phyloP scores from a whole-genome alignment of 1,284 basidiomycete species.

The Moniliella sp. region DNA sequence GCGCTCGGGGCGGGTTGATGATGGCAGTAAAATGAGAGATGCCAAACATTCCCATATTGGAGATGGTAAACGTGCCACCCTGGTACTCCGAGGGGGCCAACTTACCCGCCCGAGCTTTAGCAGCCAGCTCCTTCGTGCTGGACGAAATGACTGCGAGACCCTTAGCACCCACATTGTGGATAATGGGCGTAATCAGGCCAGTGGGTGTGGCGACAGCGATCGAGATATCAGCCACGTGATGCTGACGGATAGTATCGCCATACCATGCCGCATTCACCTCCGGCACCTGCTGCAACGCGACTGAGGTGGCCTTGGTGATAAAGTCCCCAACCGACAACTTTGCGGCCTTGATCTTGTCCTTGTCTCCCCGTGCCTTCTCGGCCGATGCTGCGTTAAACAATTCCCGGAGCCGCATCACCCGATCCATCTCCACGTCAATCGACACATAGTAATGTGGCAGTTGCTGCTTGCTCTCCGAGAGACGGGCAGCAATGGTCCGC shows the following conservation, averaged over 20 bases:
- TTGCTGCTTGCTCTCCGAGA: constrained; percentile 77
- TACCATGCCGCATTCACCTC: constrained; percentile 96
- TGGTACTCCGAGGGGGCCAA: constrained; percentile 81
- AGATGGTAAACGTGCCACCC: constrained; percentile 96
- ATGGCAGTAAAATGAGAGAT: constrained; percentile 82
- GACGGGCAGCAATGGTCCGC: constrained; percentile 66
- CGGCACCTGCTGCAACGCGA: too few species aligned
- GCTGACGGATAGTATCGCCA: constrained; percentile 79
- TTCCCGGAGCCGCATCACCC: constrained; percentile 72
- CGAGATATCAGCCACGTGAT: constrained; percentile 88
- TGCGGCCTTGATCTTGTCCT: constrained; percentile 49
- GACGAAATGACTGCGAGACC: constrained; percentile 78
- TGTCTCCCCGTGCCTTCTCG: constrained; percentile 20
- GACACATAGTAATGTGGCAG: constrained; percentile 96
- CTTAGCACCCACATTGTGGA: constrained; percentile 75
- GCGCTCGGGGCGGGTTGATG: constrained; percentile 93
- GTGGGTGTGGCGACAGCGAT: constrained; percentile 87
- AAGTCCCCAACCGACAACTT: constrained; percentile 98
- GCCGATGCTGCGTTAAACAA: constrained; percentile 59
- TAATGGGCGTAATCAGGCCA: constrained; percentile 89
- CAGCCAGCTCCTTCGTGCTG: constrained; percentile 73
- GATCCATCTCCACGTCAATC: constrained; percentile 87
- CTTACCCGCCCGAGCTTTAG: constrained; percentile 88
- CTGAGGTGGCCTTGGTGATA: constrained; percentile 87
- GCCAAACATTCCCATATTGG: constrained; percentile 96